Percentiles rank a stretch among this genome's conserved stretches.
Conservation (phyloP, 768 basidiomycete genomes). For the Clathrus columnatus region DNA sequence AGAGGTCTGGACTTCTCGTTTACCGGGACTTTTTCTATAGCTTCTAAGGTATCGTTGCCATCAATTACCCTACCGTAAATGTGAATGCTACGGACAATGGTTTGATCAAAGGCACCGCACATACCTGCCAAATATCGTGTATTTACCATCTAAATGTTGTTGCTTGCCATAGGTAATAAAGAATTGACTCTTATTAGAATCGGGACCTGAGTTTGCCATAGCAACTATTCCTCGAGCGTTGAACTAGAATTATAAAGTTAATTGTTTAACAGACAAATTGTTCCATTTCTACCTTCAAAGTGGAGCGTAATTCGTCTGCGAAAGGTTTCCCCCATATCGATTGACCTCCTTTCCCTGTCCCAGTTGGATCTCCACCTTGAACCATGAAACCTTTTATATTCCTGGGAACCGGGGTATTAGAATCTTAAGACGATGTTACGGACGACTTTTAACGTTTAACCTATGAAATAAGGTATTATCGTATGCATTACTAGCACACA, state of each 20-base stretch:
- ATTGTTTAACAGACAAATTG: not conserved
- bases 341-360: slow-evolving; percentile 93
- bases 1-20: slow-evolving; percentile 85
- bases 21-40: slow-evolving; percentile 89
- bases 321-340: slow-evolving; percentile 94
- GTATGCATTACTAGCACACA: slow-evolving; percentile 86
- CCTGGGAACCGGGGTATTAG: slow-evolving; percentile 24
- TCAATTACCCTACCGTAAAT: slow-evolving; percentile 68
- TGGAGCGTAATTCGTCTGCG: slow-evolving; percentile 85
- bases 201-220: slow-evolving; percentile 95
- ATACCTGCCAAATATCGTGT: slow-evolving; percentile 83
- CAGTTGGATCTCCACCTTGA: slow-evolving; percentile 85
- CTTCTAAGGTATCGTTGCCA: slow-evolving; percentile 88
- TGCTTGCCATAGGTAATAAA: slow-evolving; percentile 91
- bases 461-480: slow-evolving; percentile 78
- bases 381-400: slow-evolving; percentile 97
- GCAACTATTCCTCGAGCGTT: slow-evolving; percentile 91
- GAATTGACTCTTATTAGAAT: slow-evolving; percentile 89
- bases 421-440: slow-evolving; percentile 5
- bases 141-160: slow-evolving; percentile 87
- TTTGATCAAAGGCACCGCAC: slow-evolving; percentile 13
- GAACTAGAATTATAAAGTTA: slow-evolving; percentile 49
- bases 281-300: slow-evolving; percentile 61
- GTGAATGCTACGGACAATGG: slow-evolving; percentile 4
- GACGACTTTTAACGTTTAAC: slow-evolving; percentile 17